Percentiles rank a stretch among this genome's conserved stretches.
These are phyloP conservation scores for Chenopodium formosanum DNA, from an alignment of 148 eudicot genomes.

Conservation along the genomic window DNA sequence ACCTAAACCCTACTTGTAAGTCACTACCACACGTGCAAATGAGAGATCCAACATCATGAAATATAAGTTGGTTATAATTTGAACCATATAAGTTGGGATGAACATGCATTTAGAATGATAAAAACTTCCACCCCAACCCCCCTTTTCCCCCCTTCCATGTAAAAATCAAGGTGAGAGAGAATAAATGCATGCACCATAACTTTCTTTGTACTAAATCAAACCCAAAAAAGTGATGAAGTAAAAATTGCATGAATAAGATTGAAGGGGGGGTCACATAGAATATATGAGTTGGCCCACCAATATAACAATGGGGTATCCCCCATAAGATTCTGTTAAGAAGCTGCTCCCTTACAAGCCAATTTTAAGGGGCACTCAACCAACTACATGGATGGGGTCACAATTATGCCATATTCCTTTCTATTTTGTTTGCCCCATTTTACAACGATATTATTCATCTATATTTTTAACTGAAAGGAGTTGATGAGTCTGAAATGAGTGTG, in stretches of 20 bases:
- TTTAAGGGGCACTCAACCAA: slow-evolving; percentile 20
- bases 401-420: background rate
- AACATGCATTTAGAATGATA: slow-evolving; percentile 25
- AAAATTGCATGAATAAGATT: slow-evolving; percentile 12
- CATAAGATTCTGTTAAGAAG: slow-evolving; percentile 20
- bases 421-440: too few relatives aligned
- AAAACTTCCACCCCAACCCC: background rate
- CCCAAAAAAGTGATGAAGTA: slow-evolving; percentile 1
- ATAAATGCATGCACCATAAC: background rate
- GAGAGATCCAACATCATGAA: slow-evolving; percentile 14
- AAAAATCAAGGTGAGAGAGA: slow-evolving; percentile 10
- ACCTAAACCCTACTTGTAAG: background rate
- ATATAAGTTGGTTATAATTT: slow-evolving; percentile 24
- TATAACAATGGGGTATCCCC: background rate
- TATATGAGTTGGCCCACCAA: slow-evolving; percentile 25
- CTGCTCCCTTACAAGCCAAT: slow-evolving; percentile 11
- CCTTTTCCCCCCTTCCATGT: background rate
- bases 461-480: too few relatives aligned
- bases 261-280: slow-evolving; percentile 9
- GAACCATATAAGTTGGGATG: slow-evolving; percentile 10
- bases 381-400: slow-evolving; percentile 8
- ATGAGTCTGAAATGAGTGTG: too few relatives aligned
- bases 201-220: background rate
- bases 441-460: too few relatives aligned
- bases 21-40: slow-evolving; percentile 9